These are phyloP conservation scores for Backusella luteola DNA, from an alignment of 192 early-diverging fungal genomes.

Conservation along the genomic window DNA sequence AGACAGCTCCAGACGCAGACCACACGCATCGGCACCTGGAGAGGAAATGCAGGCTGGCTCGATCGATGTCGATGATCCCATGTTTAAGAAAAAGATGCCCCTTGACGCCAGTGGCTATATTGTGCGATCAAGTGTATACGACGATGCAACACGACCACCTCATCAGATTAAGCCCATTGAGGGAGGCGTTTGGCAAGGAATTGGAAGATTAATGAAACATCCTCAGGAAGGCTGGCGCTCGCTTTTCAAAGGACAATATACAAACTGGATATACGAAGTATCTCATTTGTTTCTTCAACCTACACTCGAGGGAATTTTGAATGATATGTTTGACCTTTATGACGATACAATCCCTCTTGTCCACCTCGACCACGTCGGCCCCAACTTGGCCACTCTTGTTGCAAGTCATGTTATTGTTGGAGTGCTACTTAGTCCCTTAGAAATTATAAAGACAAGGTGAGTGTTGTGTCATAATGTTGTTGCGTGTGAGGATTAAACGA, in stretches of 20 bases:
- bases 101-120: conserved; percentile 64
- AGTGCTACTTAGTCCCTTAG: conserved; percentile 83
- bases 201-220: conserved; percentile 53
- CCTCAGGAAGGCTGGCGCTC: conserved; percentile 63
- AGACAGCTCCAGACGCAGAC: background rate
- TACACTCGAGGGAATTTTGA: conserved; percentile 79
- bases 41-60: conserved; percentile 25
- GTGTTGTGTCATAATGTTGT: background rate
- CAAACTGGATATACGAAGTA: conserved; percentile 76
- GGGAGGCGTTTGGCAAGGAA: conserved; percentile 54
- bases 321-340: conserved; percentile 89
- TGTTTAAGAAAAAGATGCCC: conserved; percentile 43
- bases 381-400: conserved; percentile 70
- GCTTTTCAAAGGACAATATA: conserved; percentile 67
- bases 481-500: background rate
- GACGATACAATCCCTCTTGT: conserved; percentile 78
- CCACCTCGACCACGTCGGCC: conserved; percentile 55
- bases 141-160: conserved; percentile 53
- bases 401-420: conserved; percentile 75
- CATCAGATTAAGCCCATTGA: conserved; percentile 65
- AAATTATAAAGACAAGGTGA: conserved; percentile 85
- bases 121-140: conserved; percentile 47
- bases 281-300: conserved; percentile 78
- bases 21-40: conserved; percentile 19
- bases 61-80: conserved; percentile 43